Base-by-base conservation (phyloP, 257 asterid species). In the Forsythia viridissima region DNA sequence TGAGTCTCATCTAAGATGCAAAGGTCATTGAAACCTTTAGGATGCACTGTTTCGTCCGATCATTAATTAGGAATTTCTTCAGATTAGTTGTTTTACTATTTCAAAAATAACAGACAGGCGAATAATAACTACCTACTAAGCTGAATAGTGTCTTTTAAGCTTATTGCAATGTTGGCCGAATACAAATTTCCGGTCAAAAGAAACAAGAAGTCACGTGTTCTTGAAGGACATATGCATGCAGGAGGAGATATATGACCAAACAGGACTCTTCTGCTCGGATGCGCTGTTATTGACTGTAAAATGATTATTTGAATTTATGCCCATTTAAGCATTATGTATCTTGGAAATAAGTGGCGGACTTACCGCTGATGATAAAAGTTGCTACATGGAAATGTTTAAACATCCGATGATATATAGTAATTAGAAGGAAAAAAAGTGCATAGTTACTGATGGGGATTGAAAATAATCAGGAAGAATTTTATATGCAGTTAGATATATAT, bases 1-100 rank as follows among this genome's bases (percentile, higher is more conserved):
- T 55, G 77, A 68, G 40, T 40, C 34, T 43, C 71, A 7, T 76
- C 73, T 6, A 48, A 37, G 21, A 81, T 43, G 67, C 80, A 34
- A 59, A 73, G 63, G 59, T 63, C 15, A 51, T 48, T 48, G 63
- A 72, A 36, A 30, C 52, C 6, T 73, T 38, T 73, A 59, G 69
- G 43, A n/a, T 70, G 30, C 61, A 55, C 51, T 37, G 12, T 20
- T 37, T 44, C n/a, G 24, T 72, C 59, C 12, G 63, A 66, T 36
- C 66, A 80, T 36, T 57, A 69, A 7, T 80, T 24, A 18, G 8
- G 51, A 68, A 9, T 74, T 74, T 42, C 79, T 39, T 34, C 48
- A 30, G 36, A 37, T 55, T 71, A 73, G 73, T 72, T 63, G 37
- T 38, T 44, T 41, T 73, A 34, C 37, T 59, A 59, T 71, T 72